Evolutionary conservation across 2,329 filamentous ascomycete genomes (phyloP).

Genomic region (Aspergillus sp.): DNA sequence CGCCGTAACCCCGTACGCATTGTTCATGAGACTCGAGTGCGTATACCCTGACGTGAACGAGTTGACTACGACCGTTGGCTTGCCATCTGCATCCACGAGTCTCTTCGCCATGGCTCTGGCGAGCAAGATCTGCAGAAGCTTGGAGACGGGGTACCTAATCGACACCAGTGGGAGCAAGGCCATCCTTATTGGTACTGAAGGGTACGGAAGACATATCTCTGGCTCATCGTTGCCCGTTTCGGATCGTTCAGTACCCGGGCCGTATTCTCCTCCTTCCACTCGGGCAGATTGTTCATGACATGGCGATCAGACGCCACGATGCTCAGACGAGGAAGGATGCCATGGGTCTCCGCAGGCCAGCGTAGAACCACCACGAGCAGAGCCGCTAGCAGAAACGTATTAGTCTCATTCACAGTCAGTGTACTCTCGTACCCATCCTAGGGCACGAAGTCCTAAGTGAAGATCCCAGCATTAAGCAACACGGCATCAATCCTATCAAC

Average conservation of each 20-base stretch:
- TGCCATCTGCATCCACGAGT: neutral
- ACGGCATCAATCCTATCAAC: neutral
- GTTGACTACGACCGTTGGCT: neutral
- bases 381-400: slow-evolving; percentile 55
- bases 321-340: slow-evolving; percentile 35
- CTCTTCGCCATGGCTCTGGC: neutral
- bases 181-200: too few species aligned
- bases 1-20: neutral
- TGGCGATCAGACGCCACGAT: slow-evolving; percentile 53
- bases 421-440: slow-evolving; percentile 55
- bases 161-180: too few species aligned
- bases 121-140: neutral
- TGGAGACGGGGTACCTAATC: neutral
- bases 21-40: neutral
- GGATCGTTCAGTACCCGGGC: slow-evolving; percentile 44
- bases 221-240: slow-evolving; percentile 27
- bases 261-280: slow-evolving; percentile 41
- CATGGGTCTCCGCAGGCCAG: neutral
- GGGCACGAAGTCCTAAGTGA: slow-evolving; percentile 32
- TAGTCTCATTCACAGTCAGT: slow-evolving; percentile 59
- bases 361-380: slow-evolving; percentile 57
- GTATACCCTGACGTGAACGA: neutral
- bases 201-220: neutral
- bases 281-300: slow-evolving; percentile 39
- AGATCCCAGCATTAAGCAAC: neutral